Evolutionary conservation across 805 yeast species (phyloP).

Genomic region (Komagataella ulmi): DNA sequence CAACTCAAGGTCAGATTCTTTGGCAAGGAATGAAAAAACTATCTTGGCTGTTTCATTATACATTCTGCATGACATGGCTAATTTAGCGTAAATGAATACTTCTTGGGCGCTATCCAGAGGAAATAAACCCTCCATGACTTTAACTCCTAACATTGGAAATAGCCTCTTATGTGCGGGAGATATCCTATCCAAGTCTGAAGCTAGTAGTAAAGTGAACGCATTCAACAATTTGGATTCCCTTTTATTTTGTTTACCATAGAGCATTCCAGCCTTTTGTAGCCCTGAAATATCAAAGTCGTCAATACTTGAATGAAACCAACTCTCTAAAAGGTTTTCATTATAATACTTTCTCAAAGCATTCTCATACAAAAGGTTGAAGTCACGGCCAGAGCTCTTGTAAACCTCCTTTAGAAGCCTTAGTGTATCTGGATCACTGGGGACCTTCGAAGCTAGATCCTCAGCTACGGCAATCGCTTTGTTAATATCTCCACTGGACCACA

Average conservation of each 20-base stretch:
- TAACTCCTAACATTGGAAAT: constrained; percentile 47
- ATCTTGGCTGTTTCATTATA: constrained; percentile 19
- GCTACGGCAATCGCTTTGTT: constrained; percentile 20
- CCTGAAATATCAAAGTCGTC: constrained; percentile 32
- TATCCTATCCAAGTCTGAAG: constrained; percentile 18
- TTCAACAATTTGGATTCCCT: constrained; percentile 36
- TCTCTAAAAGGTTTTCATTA: constrained; percentile 26
- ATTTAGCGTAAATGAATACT: constrained; percentile 39
- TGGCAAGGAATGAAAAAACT: constrained; percentile 18
- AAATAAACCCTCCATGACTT: constrained; percentile 34
- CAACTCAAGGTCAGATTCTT: constrained; percentile 46
- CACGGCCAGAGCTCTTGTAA: constrained; percentile 23
- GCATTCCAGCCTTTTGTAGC: constrained; percentile 41
- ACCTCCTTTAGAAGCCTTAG: constrained; percentile 32
- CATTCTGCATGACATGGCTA: constrained; percentile 26
- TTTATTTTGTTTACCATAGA: constrained; percentile 19
- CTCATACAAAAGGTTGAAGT: constrained; percentile 39
- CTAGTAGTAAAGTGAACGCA: constrained; percentile 37
- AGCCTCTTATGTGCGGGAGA: constrained; percentile 32
- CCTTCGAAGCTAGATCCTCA: constrained; percentile 16
- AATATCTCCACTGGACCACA: constrained; percentile 19
- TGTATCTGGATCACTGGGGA: constrained; percentile 43
- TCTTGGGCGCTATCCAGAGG: constrained; percentile 56
- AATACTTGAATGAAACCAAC: constrained; percentile 47
- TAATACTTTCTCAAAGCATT: constrained; percentile 46